Percentiles rank a stretch among this genome's conserved stretches.
Evolutionary conservation across 1,284 basidiomycete species (phyloP).

Genomic region (Malassezia sympodialis): DNA sequence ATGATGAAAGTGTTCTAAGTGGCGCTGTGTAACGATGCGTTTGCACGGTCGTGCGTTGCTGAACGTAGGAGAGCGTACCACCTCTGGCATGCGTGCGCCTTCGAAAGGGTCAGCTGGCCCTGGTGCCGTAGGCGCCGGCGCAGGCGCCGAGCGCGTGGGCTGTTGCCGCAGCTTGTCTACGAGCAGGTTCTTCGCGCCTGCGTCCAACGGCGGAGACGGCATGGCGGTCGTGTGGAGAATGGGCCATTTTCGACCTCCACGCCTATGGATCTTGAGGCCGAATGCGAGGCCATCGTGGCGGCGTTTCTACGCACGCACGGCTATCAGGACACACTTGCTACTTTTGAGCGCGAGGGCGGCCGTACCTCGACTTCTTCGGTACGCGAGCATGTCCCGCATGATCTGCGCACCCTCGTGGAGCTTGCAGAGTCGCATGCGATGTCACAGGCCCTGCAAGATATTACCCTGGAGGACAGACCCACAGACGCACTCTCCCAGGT

Average conservation of each 20-base stretch:
- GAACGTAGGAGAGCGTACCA: neutral
- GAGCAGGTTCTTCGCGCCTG: neutral
- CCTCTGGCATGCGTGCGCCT: neutral
- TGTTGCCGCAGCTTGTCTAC: slow-evolving; percentile 7
- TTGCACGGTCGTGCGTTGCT: slow-evolving; percentile 54
- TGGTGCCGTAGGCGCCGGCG: neutral
- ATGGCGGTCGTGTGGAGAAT: neutral
- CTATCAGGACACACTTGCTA: slow-evolving; percentile 21
- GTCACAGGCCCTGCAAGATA: slow-evolving; percentile 15
- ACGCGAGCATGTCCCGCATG: slow-evolving; percentile 2
- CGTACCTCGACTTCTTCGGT: neutral
- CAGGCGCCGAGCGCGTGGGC: neutral
- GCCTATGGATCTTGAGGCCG: slow-evolving; percentile 3
- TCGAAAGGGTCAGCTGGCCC: slow-evolving; percentile 10
- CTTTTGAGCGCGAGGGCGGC: slow-evolving; percentile 9
- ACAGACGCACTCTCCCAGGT: neutral
- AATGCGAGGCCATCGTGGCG: slow-evolving; percentile 26
- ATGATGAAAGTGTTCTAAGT: slow-evolving; percentile 70
- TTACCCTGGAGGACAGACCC: slow-evolving; percentile 16
- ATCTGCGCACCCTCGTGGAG: slow-evolving; percentile 26
- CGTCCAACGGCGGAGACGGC: neutral
- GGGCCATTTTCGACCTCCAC: neutral
- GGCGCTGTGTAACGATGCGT: slow-evolving; percentile 65
- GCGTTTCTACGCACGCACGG: slow-evolving; percentile 21
- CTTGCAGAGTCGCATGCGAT: slow-evolving; percentile 17